Evolutionary conservation across 176 grass and related monocot species (phyloP), one percentile per base, ranked within the genome.

Genomic region (Avena atlantica): DNA sequence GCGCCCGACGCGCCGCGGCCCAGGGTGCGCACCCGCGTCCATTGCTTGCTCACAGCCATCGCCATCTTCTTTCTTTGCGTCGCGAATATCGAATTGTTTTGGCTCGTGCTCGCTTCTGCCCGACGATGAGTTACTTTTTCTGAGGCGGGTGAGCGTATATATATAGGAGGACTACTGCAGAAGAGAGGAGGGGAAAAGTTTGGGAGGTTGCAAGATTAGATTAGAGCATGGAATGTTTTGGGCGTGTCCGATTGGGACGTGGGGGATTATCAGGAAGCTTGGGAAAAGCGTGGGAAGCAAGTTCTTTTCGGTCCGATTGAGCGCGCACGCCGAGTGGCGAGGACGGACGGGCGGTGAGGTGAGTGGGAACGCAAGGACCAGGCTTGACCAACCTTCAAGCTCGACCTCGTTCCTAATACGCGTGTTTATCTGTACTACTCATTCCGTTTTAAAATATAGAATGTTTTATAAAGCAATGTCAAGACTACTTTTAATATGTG

Each of bases 1-100:
- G 94, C 90, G 0, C 84, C 89, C 3, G 86, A 94, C 63, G 94
- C 91, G 48, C 94, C 94, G 14, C 68, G 83, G 55, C 94, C 94
- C 4, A 97, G 70, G 9, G 66, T 81, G 10, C 84, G 85, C 78
- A 93, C 85, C 62, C 89, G 65, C 64, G 55, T 70, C 94, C 90
- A 97, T 47, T 4, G 36, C 72, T 74, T 40, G 61, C 27, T 71
- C 45, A 1, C 45, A 16, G 14, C 5, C 4, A 13, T 25, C 58
- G n/a, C 12, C 27, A 11, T 11, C 27, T 23, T 62, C 59, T 49
- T 0, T 9, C 25, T 20, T 58, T 8, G 51, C 10, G 14, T 66
- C 11, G 5, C 58, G 15, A 60, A 52, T 52, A 0, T 11, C 12
- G 21, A 65, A 31, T 31, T 67, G 0, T 67, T 14, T 3, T 29